Evolutionary conservation across 2,329 filamentous ascomycete species (phyloP).

Genomic region (Sporothrix brunneoviolacea): DNA sequence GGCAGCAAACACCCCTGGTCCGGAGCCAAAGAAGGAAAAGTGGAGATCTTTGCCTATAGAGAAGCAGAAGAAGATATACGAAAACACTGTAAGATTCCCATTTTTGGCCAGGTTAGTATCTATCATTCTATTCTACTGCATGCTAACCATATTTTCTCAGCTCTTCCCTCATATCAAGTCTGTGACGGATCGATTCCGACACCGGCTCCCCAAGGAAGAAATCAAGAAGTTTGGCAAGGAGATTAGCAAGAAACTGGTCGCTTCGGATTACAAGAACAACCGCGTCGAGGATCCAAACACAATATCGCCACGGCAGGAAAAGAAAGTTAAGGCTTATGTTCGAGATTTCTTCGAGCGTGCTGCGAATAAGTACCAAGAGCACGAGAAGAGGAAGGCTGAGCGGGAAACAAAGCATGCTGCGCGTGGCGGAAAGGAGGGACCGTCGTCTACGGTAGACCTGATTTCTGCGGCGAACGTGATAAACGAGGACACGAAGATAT

Average conservation of each 20-base stretch:
- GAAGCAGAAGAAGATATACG: constrained; percentile 92
- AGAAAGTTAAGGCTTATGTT: constrained; percentile 76
- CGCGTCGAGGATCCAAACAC: constrained; percentile 74
- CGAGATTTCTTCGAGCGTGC: constrained; percentile 84
- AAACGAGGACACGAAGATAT: neutral
- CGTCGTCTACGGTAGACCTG: no score
- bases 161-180: constrained; percentile 79
- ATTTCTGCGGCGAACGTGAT: neutral
- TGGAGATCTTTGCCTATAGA: constrained; percentile 66
- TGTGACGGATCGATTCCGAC: constrained; percentile 78
- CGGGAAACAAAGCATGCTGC: constrained; percentile 17
- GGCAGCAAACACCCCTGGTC: constrained; percentile 45
- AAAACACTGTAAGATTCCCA: constrained; percentile 66
- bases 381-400: constrained; percentile 58
- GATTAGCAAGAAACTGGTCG: constrained; percentile 80
- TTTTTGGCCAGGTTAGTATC: no score
- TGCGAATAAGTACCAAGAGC: constrained; percentile 63
- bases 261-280: constrained; percentile 84
- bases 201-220: constrained; percentile 78
- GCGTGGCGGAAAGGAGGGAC: neutral
- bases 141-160: constrained; percentile 35
- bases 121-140: no score
- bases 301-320: constrained; percentile 69
- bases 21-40: constrained; percentile 59
- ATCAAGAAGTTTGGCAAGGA: constrained; percentile 57